Percentiles rank a stretch among this genome's conserved stretches.
Conservation (phyloP, 2,329 filamentous ascomycete species). For the Apiospora malaysiana region DNA sequence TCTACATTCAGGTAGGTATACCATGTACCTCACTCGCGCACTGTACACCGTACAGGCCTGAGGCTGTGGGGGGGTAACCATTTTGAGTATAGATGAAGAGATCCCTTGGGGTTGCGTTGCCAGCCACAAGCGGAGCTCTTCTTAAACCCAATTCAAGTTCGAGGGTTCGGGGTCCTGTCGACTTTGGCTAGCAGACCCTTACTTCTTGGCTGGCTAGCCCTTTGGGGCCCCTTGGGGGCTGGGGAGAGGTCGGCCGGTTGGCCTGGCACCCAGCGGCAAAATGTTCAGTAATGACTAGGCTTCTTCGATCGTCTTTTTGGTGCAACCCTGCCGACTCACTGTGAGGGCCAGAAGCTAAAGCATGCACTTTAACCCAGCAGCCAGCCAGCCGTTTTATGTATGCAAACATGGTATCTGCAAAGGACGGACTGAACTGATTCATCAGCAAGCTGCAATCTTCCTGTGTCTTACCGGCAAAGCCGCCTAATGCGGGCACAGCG, state of each 20-base stretch:
- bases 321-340: background rate
- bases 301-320: background rate
- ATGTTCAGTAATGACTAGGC: background rate
- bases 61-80: background rate
- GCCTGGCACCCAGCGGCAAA: background rate
- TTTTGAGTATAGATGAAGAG: background rate
- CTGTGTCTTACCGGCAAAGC: background rate
- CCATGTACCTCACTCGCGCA: background rate
- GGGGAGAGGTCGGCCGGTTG: background rate
- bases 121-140: background rate
- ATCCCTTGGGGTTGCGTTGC: background rate
- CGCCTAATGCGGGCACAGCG: background rate
- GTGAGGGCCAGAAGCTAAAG: background rate
- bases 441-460: constrained; percentile 12
- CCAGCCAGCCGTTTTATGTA: background rate
- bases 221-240: background rate
- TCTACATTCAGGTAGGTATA: background rate
- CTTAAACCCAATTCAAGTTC: background rate
- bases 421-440: background rate
- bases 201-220: background rate
- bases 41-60: background rate
- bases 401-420: background rate
- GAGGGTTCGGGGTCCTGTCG: background rate
- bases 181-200: background rate
- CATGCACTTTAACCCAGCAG: constrained; percentile 1